Conservation (phyloP, 176 grass and related monocot genomes). For the Melocanna baccifera region DNA sequence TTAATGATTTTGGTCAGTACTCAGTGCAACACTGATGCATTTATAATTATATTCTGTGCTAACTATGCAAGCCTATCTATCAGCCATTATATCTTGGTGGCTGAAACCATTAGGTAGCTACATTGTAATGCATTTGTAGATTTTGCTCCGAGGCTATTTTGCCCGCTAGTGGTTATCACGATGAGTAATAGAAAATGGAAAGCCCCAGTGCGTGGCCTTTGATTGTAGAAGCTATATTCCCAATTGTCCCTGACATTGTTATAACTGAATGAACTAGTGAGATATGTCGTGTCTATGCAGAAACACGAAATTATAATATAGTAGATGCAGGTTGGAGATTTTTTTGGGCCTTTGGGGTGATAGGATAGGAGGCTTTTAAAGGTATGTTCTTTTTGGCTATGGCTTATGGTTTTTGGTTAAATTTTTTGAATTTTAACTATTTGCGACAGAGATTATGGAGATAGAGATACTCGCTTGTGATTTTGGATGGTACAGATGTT, state of each 20-base stretch:
- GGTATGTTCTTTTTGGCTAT: too few relatives aligned
- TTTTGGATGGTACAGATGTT: too few relatives aligned
- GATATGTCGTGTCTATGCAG: not conserved
- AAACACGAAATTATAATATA: not conserved
- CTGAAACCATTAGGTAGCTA: not conserved
- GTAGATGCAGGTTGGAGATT: not conserved
- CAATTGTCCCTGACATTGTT: not conserved
- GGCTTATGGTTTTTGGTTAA: too few relatives aligned
- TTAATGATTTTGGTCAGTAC: not conserved
- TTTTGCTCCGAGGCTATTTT: not conserved
- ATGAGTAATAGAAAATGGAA: not conserved
- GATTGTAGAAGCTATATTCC: not conserved
- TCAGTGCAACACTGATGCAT: not conserved
- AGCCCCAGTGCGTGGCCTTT: not conserved
- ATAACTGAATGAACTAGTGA: not conserved
- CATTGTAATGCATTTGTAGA: not conserved
- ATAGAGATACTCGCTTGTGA: too few relatives aligned
- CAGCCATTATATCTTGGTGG: not conserved
- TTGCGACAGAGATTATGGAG: too few relatives aligned
- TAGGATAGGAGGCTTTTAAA: not conserved
- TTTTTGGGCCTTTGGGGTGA: not conserved
- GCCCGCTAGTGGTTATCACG: not conserved
- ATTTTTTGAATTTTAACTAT: too few relatives aligned
- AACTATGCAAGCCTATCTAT: not conserved
- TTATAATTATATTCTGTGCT: not conserved